These are phyloP conservation scores for Sugiyamaella smithiae DNA, from an alignment of 805 yeast species.

Conservation along the genomic window DNA sequence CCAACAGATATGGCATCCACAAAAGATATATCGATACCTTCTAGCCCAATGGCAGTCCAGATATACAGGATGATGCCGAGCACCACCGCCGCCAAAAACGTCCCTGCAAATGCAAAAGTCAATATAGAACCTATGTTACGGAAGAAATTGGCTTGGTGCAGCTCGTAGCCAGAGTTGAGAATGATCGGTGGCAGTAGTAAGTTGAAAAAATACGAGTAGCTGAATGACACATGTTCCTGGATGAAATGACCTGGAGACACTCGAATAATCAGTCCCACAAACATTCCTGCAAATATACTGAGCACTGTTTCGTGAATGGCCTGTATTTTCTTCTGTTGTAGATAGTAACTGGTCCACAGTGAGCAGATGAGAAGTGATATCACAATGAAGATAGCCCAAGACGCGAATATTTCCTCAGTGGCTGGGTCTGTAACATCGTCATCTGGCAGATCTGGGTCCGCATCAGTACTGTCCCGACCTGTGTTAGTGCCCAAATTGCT, in stretches of 20 bases:
- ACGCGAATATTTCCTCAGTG: slow-evolving; percentile 90
- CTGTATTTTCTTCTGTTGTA: slow-evolving; percentile 86
- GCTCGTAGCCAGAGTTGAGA: slow-evolving; percentile 91
- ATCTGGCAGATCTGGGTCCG: slow-evolving; percentile 35
- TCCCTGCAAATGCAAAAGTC: slow-evolving; percentile 95
- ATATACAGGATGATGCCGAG: slow-evolving; percentile 82
- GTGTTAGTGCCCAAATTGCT: background rate
- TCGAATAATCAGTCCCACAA: slow-evolving; percentile 87
- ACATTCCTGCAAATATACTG: slow-evolving; percentile 95
- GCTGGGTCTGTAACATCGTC: slow-evolving; percentile 76
- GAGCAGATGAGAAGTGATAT: slow-evolving; percentile 79
- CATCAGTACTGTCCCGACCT: slow-evolving; percentile 38
- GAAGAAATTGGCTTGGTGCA: slow-evolving; percentile 94
- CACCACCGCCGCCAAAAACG: slow-evolving; percentile 87
- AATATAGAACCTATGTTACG: slow-evolving; percentile 86
- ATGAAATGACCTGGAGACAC: slow-evolving; percentile 94
- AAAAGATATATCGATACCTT: slow-evolving; percentile 81
- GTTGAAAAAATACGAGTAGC: slow-evolving; percentile 91
- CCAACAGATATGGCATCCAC: slow-evolving; percentile 98
- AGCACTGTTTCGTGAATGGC: slow-evolving; percentile 97
- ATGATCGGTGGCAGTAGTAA: slow-evolving; percentile 94
- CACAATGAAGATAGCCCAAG: slow-evolving; percentile 94
- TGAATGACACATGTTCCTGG: slow-evolving; percentile 94
- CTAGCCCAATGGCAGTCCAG: slow-evolving; percentile 91
- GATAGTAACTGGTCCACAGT: slow-evolving; percentile 89